Base-by-base conservation (phyloP, 1,284 basidiomycete species). In the Malassezia dermatis region DNA sequence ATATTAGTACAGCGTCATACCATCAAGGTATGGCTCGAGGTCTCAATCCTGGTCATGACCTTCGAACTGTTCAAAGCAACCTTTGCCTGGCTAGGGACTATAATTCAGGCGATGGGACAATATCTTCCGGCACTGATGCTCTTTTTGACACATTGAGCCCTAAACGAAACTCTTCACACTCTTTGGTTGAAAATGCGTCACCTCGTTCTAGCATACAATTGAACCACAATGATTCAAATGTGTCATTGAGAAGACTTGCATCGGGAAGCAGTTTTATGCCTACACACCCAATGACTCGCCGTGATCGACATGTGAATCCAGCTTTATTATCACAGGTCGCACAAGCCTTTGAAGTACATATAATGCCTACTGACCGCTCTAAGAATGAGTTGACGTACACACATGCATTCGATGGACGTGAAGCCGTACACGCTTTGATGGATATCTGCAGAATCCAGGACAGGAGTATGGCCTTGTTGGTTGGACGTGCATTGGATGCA, bases 361-460 rank as follows among this genome's bases (percentile, higher is more conserved):
- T 98, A 68, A 71, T 79, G 8, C 78, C 90, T 24, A 73, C 80
- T 10, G 91, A 96, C 74, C 81, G 86, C 37, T 78, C 86, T 73
- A 98, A 98, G 75, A 90, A 98, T 70, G 93, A 89, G 0, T 81
- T 98, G 63, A 88, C 89, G 4, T 98, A 98, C 79, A 89, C 87
- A 67, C 88, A 93, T 67, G 83, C 89, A 1, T 99, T 99, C 68
- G 91, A 96, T 73, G 94, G 94, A 1, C 84, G 89, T 15, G 88
- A 94, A 69, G 94, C 94, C 0, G 93, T 99, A 27, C 88, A 93
- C 76, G 86, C 88, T 76, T 88, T 99, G 63, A 86, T 89, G 17
- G 89, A 91, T 71, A 93, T 98, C 75, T 95, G 96, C 80, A 93
- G 91, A 77, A 98, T 93, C 2, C 89, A 89, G 6, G 94, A 99